A percentile compares a stretch with the other conserved stretches of the same genome.
These are phyloP conservation scores for Colletotrichum somersetense DNA, from an alignment of 2,329 filamentous ascomycete genomes.

Conservation along the genomic window DNA sequence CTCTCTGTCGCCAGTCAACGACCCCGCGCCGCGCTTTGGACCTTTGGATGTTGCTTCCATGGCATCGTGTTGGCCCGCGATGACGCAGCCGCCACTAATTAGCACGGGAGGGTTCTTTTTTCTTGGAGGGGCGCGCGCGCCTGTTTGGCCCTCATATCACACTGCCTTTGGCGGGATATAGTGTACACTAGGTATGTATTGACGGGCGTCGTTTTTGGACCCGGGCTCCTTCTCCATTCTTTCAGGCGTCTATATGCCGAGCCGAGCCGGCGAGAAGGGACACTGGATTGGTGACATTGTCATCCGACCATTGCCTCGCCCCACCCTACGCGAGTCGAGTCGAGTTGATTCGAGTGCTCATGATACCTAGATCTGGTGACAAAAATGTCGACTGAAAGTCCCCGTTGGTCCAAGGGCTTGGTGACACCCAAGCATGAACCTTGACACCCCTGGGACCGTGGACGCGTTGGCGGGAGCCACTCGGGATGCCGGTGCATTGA, in stretches of 20 bases:
- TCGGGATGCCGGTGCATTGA: slow-evolving; percentile 20
- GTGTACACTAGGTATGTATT: neutral
- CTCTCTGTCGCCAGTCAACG: slow-evolving; percentile 25
- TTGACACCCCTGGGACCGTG: slow-evolving; percentile 18
- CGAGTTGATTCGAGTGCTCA: neutral
- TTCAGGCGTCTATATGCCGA: slow-evolving; percentile 9
- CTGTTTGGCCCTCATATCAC: slow-evolving; percentile 28
- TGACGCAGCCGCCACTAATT: slow-evolving; percentile 39
- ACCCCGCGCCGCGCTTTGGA: slow-evolving; percentile 39
- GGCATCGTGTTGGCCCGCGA: slow-evolving; percentile 30
- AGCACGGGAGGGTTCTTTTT: slow-evolving; percentile 14
- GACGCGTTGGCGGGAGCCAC: slow-evolving; percentile 21
- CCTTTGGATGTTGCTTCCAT: slow-evolving; percentile 23
- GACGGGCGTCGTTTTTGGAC: slow-evolving; percentile 23
- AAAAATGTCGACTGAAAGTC: slow-evolving; percentile 24
- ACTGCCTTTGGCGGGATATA: slow-evolving; percentile 11
- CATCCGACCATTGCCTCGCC: slow-evolving; percentile 33
- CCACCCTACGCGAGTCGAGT: slow-evolving; percentile 34
- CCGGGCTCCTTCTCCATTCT: slow-evolving; percentile 20
- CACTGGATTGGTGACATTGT: slow-evolving; percentile 37
- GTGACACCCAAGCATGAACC: slow-evolving; percentile 36
- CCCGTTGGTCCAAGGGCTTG: slow-evolving; percentile 24
- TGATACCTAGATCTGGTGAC: slow-evolving; percentile 2
- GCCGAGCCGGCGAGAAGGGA: slow-evolving; percentile 15
- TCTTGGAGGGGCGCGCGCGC: slow-evolving; percentile 5